Evolutionary conservation across 352 stramenopile genomes (phyloP).

Genomic region (Peronosclerospora sorghi): DNA sequence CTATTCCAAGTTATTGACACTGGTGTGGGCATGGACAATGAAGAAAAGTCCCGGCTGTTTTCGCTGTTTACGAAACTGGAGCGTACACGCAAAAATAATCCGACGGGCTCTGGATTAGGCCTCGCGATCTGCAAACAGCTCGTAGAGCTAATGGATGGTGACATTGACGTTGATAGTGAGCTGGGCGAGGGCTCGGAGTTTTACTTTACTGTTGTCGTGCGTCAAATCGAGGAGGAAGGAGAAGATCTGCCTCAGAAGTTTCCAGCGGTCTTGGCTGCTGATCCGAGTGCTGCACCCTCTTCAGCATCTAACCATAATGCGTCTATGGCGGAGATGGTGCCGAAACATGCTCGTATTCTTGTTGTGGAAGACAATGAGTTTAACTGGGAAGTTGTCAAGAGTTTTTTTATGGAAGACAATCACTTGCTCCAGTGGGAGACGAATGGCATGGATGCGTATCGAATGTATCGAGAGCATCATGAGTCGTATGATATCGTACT

Average conservation of each 20-base stretch:
- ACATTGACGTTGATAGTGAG: constrained; percentile 65
- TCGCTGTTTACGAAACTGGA: constrained; percentile 59
- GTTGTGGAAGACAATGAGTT: constrained; percentile 86
- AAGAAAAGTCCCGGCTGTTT: constrained; percentile 54
- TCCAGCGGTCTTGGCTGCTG: no score
- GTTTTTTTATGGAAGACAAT: constrained; percentile 73
- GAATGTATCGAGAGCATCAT: constrained; percentile 66
- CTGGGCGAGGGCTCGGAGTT: constrained; percentile 54
- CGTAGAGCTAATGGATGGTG: constrained; percentile 57
- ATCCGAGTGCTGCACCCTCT: no score
- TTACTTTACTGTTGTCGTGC: constrained; percentile 54
- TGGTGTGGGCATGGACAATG: constrained; percentile 51
- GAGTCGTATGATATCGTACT: constrained; percentile 71
- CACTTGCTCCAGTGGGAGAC: constrained; percentile 75
- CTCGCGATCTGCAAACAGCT: constrained; percentile 69
- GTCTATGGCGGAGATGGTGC: no score
- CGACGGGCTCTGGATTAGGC: constrained; percentile 46
- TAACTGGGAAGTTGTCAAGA: constrained; percentile 86
- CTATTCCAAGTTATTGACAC: constrained; percentile 65
- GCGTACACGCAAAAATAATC: constrained; percentile 53
- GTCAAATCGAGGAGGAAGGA: constrained; percentile 37
- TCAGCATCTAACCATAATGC: no score
- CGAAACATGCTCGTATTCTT: constrained; percentile 63
- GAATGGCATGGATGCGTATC: constrained; percentile 61
- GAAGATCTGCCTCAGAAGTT: no score